These are phyloP conservation scores for Biancaea sappan DNA, from an alignment of 306 rosid genomes.

Conservation along the genomic window DNA sequence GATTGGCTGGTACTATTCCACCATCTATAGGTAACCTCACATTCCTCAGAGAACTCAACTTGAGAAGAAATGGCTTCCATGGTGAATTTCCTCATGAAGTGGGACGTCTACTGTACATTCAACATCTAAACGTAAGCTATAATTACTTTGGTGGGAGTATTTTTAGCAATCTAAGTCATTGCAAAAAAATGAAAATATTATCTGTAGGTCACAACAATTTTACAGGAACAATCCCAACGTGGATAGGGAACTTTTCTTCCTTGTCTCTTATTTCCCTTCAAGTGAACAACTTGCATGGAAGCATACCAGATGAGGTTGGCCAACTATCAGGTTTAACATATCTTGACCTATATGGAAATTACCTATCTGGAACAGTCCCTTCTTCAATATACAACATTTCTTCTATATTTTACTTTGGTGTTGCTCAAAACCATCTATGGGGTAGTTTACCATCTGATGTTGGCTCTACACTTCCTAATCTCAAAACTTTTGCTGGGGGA, in stretches of 20 bases:
- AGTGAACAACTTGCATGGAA: slow-evolving; percentile 42
- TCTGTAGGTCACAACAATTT: slow-evolving; percentile 32
- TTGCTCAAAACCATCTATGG: slow-evolving; percentile 42
- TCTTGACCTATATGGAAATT: slow-evolving; percentile 27
- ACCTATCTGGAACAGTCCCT: slow-evolving; percentile 44
- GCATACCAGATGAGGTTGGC: slow-evolving; percentile 44
- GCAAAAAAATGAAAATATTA: slow-evolving; percentile 29
- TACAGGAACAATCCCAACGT: slow-evolving; percentile 49
- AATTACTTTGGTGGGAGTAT: slow-evolving; percentile 45
- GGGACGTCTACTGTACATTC: slow-evolving; percentile 33
- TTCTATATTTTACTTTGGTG: slow-evolving; percentile 33
- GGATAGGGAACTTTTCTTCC: slow-evolving; percentile 59
- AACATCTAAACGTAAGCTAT: slow-evolving; percentile 22
- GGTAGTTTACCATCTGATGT: slow-evolving; percentile 53
- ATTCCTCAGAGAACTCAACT: slow-evolving; percentile 26
- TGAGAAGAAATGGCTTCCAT: slow-evolving; percentile 30
- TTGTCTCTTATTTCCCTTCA: slow-evolving; percentile 18
- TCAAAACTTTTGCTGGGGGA: slow-evolving; percentile 41
- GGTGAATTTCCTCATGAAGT: slow-evolving; percentile 45
- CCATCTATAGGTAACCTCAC: slow-evolving; percentile 52
- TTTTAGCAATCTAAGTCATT: slow-evolving; percentile 45
- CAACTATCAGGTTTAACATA: slow-evolving; percentile 29
- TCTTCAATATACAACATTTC: slow-evolving; percentile 48
- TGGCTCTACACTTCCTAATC: slow-evolving; percentile 53
- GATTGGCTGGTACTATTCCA: slow-evolving; percentile 35